Conservation (phyloP, 192 early-diverging fungal genomes). For the Umbelopsis sp. region DNA sequence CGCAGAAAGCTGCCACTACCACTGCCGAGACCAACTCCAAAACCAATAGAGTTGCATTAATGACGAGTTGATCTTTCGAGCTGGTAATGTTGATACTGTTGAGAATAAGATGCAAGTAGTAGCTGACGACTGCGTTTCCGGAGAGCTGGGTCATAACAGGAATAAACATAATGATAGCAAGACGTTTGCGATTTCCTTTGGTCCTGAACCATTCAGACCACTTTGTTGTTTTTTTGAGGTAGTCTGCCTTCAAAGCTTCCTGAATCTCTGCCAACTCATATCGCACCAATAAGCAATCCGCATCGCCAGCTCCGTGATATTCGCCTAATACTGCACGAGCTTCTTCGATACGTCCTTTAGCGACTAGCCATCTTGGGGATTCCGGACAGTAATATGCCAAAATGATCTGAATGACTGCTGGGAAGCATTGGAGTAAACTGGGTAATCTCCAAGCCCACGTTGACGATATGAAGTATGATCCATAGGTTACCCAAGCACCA, state of each 20-base stretch:
- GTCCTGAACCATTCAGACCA: conserved; percentile 6
- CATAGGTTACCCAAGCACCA: conserved; percentile 18
- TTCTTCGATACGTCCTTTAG: neutral
- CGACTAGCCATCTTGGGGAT: conserved; percentile 11
- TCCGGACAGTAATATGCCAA: neutral
- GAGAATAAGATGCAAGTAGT: conserved; percentile 20
- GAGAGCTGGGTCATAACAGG: conserved; percentile 25
- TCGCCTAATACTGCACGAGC: neutral
- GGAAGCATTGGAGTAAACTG: conserved; percentile 12
- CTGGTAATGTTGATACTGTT: conserved; percentile 16
- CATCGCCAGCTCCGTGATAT: conserved; percentile 6
- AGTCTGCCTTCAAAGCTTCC: neutral
- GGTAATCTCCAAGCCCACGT: conserved; percentile 27
- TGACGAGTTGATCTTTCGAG: conserved; percentile 20
- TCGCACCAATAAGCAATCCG: neutral
- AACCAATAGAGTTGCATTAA: conserved; percentile 13
- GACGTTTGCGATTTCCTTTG: conserved; percentile 24
- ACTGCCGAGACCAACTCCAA: conserved; percentile 11
- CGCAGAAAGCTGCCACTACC: neutral
- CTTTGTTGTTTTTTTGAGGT: neutral
- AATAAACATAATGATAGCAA: conserved; percentile 11
- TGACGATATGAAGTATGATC: conserved; percentile 7
- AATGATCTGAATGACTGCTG: neutral
- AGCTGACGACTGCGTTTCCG: conserved; percentile 17
- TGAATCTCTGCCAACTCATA: conserved; percentile 17